phyloP scores from a whole-genome alignment of 495 filamentous ascomycete species.

The Penicillium arizonense region DNA sequence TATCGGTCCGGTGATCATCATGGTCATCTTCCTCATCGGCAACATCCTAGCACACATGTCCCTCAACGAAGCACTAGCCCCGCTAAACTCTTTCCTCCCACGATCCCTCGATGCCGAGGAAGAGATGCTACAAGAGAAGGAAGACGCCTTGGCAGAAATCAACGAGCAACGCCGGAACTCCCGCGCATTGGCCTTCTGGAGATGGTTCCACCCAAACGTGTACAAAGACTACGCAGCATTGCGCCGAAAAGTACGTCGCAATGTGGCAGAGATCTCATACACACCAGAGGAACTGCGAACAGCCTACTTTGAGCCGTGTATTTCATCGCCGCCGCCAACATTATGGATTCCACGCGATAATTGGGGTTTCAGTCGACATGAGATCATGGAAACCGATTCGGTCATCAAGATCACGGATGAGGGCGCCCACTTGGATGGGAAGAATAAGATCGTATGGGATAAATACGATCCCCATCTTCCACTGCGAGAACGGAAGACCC shows the following conservation, averaged over 20 bases:
- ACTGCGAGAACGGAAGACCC: constrained; percentile 36
- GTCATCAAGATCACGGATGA: constrained; percentile 59
- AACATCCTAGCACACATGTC: constrained; percentile 75
- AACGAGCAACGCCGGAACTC: constrained; percentile 21
- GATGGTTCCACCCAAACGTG: constrained; percentile 76
- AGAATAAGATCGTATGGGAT: constrained; percentile 59
- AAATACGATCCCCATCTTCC: constrained; percentile 44
- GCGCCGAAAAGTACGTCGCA: constrained; percentile 65
- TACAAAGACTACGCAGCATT: constrained; percentile 68
- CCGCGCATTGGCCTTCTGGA: constrained; percentile 43
- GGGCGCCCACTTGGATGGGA: constrained; percentile 63
- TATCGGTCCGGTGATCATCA: constrained; percentile 72
- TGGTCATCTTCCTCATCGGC: constrained; percentile 73
- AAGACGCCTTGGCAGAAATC: constrained; percentile 28
- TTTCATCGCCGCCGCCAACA: constrained; percentile 55
- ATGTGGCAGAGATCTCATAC: constrained; percentile 51
- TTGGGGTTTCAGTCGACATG: constrained; percentile 61
- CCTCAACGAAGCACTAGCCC: constrained; percentile 70
- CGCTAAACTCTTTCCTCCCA: constrained; percentile 74
- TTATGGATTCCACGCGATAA: constrained; percentile 72
- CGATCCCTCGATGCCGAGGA: constrained; percentile 50
- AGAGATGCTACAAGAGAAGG: constrained; percentile 36
- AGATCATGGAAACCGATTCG: constrained; percentile 56
- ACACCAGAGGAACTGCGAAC: constrained; percentile 51
- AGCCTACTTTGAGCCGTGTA: constrained; percentile 67